Conservation (phyloP, 208 protist genomes). For the Leishmania martiniquensis region DNA sequence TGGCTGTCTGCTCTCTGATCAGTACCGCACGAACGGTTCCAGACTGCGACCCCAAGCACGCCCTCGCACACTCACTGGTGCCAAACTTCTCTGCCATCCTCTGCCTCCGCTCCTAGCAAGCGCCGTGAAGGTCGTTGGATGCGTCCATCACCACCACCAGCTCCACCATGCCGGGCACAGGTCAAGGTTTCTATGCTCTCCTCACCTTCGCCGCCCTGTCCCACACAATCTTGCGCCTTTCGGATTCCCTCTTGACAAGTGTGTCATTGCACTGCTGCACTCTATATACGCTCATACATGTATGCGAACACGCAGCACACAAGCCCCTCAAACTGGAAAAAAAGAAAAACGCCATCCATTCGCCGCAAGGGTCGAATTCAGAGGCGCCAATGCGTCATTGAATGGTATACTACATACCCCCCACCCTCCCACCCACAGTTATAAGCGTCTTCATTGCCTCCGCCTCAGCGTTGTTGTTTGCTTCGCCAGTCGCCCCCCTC, state of each 20-base stretch:
- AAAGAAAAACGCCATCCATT: background rate
- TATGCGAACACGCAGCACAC: background rate
- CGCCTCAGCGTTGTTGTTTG: background rate
- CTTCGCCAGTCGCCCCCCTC: background rate
- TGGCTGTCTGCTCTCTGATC: background rate
- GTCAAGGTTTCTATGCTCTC: background rate
- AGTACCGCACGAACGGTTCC: background rate
- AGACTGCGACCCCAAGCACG: background rate
- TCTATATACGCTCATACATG: background rate
- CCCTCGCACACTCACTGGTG: background rate
- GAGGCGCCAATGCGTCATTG: background rate
- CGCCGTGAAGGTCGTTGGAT: background rate
- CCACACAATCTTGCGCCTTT: background rate
- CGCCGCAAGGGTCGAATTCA: background rate
- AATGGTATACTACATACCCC: background rate
- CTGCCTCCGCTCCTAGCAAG: background rate
- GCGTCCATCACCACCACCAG: background rate
- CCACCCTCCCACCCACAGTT: background rate
- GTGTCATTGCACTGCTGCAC: background rate
- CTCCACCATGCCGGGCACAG: background rate
- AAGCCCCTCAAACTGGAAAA: background rate
- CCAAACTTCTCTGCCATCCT: background rate
- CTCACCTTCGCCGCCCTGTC: background rate
- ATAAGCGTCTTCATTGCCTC: background rate
- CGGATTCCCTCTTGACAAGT: background rate